Evolutionary conservation across 345 rosid genomes (phyloP), one percentile per base, ranked within the genome.

Genomic region (Gossypium australe): DNA sequence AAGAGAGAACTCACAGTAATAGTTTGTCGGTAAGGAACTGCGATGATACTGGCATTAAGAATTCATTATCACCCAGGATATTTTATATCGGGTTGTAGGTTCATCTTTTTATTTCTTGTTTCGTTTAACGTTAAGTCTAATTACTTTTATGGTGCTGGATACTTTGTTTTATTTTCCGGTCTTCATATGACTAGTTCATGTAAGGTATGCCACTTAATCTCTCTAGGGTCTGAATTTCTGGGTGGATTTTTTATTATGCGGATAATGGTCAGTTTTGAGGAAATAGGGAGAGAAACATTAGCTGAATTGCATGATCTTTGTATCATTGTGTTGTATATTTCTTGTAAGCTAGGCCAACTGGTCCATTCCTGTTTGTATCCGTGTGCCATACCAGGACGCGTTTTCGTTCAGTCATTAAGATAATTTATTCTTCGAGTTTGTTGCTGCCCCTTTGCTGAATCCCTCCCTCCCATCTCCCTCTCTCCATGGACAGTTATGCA

Each of bases 1-100:
- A 62, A 81, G 80, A 76, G 82, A 83, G 43, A 75, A 74, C 67
- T 76, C 73, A 2, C 75, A 73, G 78, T 76, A 76, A 60, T 25
- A 58, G n/a, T 22, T 17, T 56, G 4, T 27, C 11, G 62, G 71
- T 63, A 53, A 27, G 71, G 71, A 64, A 24, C 27, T 43, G 77
- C 58, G 44, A 55, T 56, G 72, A 29, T 22, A 70, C 29, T 29
- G 24, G 57, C 49, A 11, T 57, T 34, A 71, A 77, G 77, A 62
- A 72, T 78, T 76, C 71, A 20, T 74, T 47, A 71, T 67, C 41
- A 29, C 72, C 77, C 59, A 78, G 76, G 81, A 78, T 77, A 73
- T 65, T 34, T 76, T 75, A 51, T 64, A 56, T 69, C 78, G 48
- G 82, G 80, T 75, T 69, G 65, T 71, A 64, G 76, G 77, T 67